Evolutionary conservation across 805 yeast genomes (phyloP), one percentile per base, ranked within the genome.

Genomic region (Metschnikowia cerradonensis): DNA sequence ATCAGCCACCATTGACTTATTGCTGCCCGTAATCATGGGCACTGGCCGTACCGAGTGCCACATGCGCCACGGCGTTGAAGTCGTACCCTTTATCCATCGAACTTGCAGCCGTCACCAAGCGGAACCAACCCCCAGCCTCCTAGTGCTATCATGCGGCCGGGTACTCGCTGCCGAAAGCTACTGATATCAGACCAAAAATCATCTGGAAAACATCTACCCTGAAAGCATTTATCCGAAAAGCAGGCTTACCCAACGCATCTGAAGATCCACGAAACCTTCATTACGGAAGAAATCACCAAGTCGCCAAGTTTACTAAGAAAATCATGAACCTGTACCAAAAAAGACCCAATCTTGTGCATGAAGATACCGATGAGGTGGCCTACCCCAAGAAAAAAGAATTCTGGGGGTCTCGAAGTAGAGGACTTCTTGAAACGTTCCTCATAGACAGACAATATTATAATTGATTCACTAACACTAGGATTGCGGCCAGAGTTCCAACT

Each of bases 61-160:
- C 41, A 17, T 2, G 19, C 19, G 2, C 3, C 19, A 42, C 54
- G 8, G 44, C 52, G 33, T 45, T 55, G 41, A 67, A 66, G 51
- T 79, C 84, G 10, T 75, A 76, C 51, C 79, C 76, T 13, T 75
- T 83, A 3, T 73, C 81, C 7, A 70, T 78, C 33, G 81, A 81
- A 59, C 66, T 82, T 47, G 77, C 83, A n/a, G 73, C 79, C 30
- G 77, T 79, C 50, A 80, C 83, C n/a, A 55, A 63, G 17, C 51
- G 62, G 45, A 64, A 63, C 23, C 33, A 42, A 6, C 37, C 20
- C n/a, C 20, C 20, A 20, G 14, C n/a, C 41, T 40, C 23, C 33
- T 46, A 19, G 38, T 35, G 36, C 45, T 43, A 34, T 19, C 41
- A n/a, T 3, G 13, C 41, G 14, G 13, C 10, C 13, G 14, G 45